These are phyloP conservation scores for Kodamaea jinghongensis DNA, from an alignment of 805 yeast species.

Conservation along the genomic window DNA sequence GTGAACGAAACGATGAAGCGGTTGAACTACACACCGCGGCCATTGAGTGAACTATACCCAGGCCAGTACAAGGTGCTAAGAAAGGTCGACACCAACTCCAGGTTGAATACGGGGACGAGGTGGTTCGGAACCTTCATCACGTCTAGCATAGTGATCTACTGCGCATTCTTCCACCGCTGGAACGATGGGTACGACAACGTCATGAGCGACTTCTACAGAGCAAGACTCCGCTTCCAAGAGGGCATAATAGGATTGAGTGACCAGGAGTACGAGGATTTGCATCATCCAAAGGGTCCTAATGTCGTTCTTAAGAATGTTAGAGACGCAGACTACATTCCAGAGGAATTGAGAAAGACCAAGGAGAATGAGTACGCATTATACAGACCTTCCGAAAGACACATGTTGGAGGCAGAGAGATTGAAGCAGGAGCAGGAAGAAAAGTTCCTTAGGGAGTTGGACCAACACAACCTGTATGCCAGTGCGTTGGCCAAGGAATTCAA, in stretches of 20 bases:
- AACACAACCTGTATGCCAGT: slow-evolving; percentile 20
- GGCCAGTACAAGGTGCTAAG: slow-evolving; percentile 75
- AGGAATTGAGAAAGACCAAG: slow-evolving; percentile 39
- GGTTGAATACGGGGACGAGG: slow-evolving; percentile 60
- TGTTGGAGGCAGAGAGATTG: slow-evolving; percentile 69
- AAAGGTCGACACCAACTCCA: slow-evolving; percentile 49
- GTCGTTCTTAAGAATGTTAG: slow-evolving; percentile 42
- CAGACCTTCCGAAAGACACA: slow-evolving; percentile 69
- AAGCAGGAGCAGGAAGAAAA: slow-evolving; percentile 65
- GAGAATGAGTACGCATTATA: slow-evolving; percentile 53
- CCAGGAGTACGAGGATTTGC: slow-evolving; percentile 62
- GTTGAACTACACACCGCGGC: slow-evolving; percentile 76
- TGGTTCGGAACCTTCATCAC: slow-evolving; percentile 53
- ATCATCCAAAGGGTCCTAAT: slow-evolving; percentile 41
- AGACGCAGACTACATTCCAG: slow-evolving; percentile 43
- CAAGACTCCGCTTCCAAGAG: slow-evolving; percentile 57
- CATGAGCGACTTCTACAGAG: slow-evolving; percentile 64
- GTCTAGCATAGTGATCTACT: slow-evolving; percentile 50
- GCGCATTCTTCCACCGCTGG: slow-evolving; percentile 77
- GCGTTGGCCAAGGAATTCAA: slow-evolving; percentile 13
- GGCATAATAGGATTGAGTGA: slow-evolving; percentile 53
- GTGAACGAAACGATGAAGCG: slow-evolving; percentile 72
- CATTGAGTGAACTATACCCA: slow-evolving; percentile 68
- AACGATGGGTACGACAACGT: slow-evolving; percentile 79
- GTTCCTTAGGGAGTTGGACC: slow-evolving; percentile 33